Conservation (phyloP, 371 early-diverging fungal species). For the Mucor irregularis region DNA sequence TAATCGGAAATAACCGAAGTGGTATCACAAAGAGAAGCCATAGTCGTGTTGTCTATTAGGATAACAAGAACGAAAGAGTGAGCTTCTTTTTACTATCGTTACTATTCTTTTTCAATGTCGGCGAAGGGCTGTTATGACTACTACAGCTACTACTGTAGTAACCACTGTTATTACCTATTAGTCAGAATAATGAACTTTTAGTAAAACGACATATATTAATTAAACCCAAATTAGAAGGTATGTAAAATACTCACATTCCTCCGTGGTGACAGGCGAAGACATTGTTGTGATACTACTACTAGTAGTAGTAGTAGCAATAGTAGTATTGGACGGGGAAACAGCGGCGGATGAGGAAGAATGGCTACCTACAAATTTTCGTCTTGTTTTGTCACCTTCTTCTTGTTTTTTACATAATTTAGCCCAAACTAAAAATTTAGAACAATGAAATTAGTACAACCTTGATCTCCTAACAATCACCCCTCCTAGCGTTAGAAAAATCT, state of each 20-base stretch:
- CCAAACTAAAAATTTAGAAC: slow-evolving; percentile 22
- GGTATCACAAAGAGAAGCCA: background rate
- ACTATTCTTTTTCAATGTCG: background rate
- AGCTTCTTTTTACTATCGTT: slow-evolving; percentile 5
- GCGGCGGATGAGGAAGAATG: background rate
- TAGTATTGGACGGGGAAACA: background rate
- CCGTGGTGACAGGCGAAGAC: background rate
- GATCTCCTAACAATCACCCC: background rate
- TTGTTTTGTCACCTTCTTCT: background rate
- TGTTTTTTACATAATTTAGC: slow-evolving; percentile 20
- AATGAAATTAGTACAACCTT: slow-evolving; percentile 13
- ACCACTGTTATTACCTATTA: too few species aligned
- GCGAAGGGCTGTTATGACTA: too few species aligned
- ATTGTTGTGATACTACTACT: background rate
- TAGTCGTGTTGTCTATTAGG: background rate
- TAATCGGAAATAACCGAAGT: too few species aligned
- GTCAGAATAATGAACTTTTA: too few species aligned
- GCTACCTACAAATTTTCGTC: background rate
- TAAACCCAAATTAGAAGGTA: too few species aligned
- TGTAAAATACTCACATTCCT: too few species aligned
- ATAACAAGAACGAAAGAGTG: slow-evolving; percentile 16
- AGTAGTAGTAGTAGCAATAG: background rate
- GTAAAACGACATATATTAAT: too few species aligned
- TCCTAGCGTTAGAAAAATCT: background rate
- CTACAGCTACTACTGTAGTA: too few species aligned